phyloP scores from a whole-genome alignment of 225 moss, liverwort and hornwort genomes.

The Physcomitrium patens region DNA sequence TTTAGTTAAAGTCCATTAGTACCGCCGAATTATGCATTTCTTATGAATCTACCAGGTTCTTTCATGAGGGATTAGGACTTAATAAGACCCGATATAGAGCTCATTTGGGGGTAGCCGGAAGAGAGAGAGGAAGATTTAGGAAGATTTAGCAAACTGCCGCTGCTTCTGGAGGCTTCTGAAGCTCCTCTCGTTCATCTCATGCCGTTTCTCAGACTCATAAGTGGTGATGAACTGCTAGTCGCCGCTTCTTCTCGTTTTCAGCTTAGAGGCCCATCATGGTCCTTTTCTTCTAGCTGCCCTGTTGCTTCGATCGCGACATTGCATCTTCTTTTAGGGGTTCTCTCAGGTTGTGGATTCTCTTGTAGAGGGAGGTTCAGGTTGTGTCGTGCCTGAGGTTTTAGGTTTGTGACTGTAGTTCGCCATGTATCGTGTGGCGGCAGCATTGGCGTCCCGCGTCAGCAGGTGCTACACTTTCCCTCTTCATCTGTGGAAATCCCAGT shows the following conservation, averaged over 20 bases:
- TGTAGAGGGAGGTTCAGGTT: not conserved
- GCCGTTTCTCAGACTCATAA: not conserved
- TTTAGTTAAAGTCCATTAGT: too few species aligned
- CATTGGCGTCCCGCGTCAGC: constrained; percentile 58
- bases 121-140: not conserved
- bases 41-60: not conserved
- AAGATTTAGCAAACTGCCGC: not conserved
- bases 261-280: not conserved
- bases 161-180: constrained; percentile 33
- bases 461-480: constrained; percentile 29
- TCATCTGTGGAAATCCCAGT: not conserved
- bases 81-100: not conserved
- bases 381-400: constrained; percentile 1
- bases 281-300: not conserved
- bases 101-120: not conserved
- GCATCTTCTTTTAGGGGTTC: not conserved
- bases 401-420: constrained; percentile 7
- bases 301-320: not conserved
- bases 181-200: not conserved
- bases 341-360: not conserved
- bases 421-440: constrained; percentile 63
- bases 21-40: not conserved
- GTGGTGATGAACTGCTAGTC: not conserved
- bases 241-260: not conserved
- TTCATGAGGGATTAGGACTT: constrained; percentile 41